Evolutionary conservation across 2,329 filamentous ascomycete species (phyloP), one percentile per base, ranked within the genome.

Genomic region (Metarhizium anisopliae): DNA sequence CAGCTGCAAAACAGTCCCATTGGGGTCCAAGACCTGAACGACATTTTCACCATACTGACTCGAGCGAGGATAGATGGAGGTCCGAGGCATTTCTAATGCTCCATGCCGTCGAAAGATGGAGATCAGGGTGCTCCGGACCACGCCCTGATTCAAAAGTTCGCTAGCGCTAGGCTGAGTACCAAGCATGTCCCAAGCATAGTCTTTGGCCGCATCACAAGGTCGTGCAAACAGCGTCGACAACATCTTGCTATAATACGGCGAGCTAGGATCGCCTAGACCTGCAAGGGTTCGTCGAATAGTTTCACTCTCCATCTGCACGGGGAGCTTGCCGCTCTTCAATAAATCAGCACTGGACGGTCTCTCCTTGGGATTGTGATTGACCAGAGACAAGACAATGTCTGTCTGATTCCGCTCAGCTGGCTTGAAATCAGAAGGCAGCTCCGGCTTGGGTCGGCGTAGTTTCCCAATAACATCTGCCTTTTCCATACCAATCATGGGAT

Each of bases 291-390:
- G 84, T 58, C 89, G 83, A 58, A 96, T 91, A 1, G 89, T 90
- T 69, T 96, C 93, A 64, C 93, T 92, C 69, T 96, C 92, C 72
- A 96, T 90, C 66, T 94, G 90, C 7, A 96, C 81, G 0, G 94
- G 94, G 5, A 99, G 79, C 65, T 91, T 91, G 20, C 90, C 90
- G 64, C 89, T 92, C 59, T 89, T 86, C 2, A 97, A 76, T 11
- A 99, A 81, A 58, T 96, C 91, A 1, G 81, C 77, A 58, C 89
- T 92, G 20, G 87, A 90, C 0, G 93, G 94, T 2, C 94, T 83
- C 62, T 92, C 85, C 59, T 85, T 88, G 1, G 92, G 90, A 55
- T 86, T 86, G 64, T 96, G 91, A 51, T 83, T 90, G 45, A 97
- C 79, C 1, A 99, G 76, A 0, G 87, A 89, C 18, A 84, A 75